Conservation (phyloP, 345 rosid species). For the Melastoma malabathricum region DNA sequence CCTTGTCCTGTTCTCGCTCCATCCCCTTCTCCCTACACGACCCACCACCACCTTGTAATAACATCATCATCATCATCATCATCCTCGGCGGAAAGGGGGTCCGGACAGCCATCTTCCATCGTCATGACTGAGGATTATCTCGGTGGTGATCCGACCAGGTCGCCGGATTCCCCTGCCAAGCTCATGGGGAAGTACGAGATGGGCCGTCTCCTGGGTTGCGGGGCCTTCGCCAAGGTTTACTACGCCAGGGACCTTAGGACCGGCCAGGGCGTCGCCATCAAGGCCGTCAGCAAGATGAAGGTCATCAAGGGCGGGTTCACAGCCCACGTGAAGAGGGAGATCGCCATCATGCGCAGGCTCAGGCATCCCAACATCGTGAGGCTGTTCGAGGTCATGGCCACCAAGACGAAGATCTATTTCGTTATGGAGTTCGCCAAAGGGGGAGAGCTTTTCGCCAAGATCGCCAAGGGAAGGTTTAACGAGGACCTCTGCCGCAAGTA, state of each 20-base stretch:
- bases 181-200: constrained; percentile 4
- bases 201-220: constrained; percentile 3
- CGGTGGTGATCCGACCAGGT: too few relatives aligned
- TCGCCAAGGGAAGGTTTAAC: constrained; percentile 7
- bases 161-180: too few relatives aligned
- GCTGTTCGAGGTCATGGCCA: constrained; percentile 9
- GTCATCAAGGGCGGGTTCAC: constrained; percentile 5
- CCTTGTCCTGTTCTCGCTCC: too few relatives aligned
- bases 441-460: constrained; percentile 11
- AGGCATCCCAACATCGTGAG: neutral
- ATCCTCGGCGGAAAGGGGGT: too few relatives aligned
- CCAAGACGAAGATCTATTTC: constrained; percentile 9
- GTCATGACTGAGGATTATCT: too few relatives aligned
- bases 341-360: constrained; percentile 4
- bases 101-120: too few relatives aligned
- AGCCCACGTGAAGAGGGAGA: constrained; percentile 4
- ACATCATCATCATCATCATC: too few relatives aligned
- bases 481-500: constrained; percentile 9
- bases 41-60: too few relatives aligned
- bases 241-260: constrained; percentile 1
- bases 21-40: too few relatives aligned
- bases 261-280: constrained; percentile 7
- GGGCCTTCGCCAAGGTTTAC: constrained; percentile 6
- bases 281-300: constrained; percentile 4
- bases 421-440: constrained; percentile 15